These are phyloP conservation scores for Saccharomycopsis microspora DNA, from an alignment of 805 yeast genomes.

Conservation along the genomic window DNA sequence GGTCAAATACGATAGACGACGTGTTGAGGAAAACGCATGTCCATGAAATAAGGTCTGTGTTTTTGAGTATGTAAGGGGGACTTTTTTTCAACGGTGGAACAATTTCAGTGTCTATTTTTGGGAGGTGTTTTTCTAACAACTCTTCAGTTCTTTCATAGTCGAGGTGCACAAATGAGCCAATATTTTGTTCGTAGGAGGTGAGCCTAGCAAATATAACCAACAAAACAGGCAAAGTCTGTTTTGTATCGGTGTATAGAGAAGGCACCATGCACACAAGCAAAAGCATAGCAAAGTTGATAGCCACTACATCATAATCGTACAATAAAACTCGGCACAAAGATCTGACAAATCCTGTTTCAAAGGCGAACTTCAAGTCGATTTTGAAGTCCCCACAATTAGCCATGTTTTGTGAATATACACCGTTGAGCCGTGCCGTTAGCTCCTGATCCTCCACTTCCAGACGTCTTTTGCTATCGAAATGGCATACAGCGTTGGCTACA, in stretches of 20 bases:
- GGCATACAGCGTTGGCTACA: not conserved
- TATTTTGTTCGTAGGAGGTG: constrained; percentile 8
- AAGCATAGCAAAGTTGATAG: constrained; percentile 8
- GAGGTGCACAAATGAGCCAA: constrained; percentile 6
- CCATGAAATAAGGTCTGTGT: constrained; percentile 2
- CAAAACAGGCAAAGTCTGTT: not conserved
- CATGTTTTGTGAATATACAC: not conserved
- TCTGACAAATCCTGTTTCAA: constrained; percentile 4
- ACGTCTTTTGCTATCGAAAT: not conserved
- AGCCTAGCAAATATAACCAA: constrained; percentile 6
- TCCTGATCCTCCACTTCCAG: not conserved
- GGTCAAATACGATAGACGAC: not conserved
- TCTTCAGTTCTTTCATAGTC: not conserved
- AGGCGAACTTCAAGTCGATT: not conserved
- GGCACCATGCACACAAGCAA: constrained; percentile 7
- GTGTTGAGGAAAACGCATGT: not conserved
- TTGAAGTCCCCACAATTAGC: not conserved
- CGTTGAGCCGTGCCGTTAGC: not conserved
- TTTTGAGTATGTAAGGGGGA: not conserved
- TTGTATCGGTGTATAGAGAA: not conserved
- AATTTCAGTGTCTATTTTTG: not conserved
- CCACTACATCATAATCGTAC: constrained; percentile 10
- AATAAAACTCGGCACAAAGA: constrained; percentile 9
- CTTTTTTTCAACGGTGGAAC: not conserved
- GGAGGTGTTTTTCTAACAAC: not conserved